Evolutionary conservation across 495 filamentous ascomycete genomes (phyloP), one percentile per base, ranked within the genome.

Genomic region (Penicillium macrosclerotiorum): DNA sequence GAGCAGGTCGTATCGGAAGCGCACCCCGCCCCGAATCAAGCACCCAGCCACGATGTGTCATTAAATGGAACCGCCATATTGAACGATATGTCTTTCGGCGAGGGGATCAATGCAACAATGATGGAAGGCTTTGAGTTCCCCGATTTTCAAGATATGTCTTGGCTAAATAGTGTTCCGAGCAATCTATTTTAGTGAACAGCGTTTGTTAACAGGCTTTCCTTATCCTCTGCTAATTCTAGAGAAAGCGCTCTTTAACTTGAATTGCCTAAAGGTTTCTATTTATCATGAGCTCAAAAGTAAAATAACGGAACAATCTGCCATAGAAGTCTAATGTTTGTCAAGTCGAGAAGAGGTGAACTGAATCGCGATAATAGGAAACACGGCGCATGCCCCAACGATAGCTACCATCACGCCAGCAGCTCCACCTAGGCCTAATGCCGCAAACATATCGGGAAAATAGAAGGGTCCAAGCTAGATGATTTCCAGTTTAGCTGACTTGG

Each of bases 71-170:
- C 42, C 3, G 45, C 31, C 43, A 29, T 34, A n/a, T 13, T 60
- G 5, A 52, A 57, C 23, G 63, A 68, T 16, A 43, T 63, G 8
- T 57, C 63, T 0, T 49, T 66, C 12, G 65, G 60, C 12, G 65
- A 65, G 35, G 59, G 57, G 4, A 54, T 67, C 30, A 58, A 60
- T 49, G 44, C 57, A 0, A 48, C 50, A n/a, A 42, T 67, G 6
- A 25, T 69, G n/a, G 64, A 67, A 18, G 42, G 45, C 0, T 58
- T 67, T 40, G 66, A 69, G 18, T 29, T 65, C 2, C 52, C 57
- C 1, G 66, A 69, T 25, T 65, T 69, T 29, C 63, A 65, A 33
- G 64, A 69, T 37, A 69, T 69, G 64, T 67, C 64, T 12, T 69
- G 66, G 66, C 31, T 69, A 3, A 65, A 69, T 18, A 69, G 66